These are phyloP conservation scores for Verticillium dahliae DNA, from an alignment of 2,329 filamentous ascomycete species.

Conservation along the genomic window DNA sequence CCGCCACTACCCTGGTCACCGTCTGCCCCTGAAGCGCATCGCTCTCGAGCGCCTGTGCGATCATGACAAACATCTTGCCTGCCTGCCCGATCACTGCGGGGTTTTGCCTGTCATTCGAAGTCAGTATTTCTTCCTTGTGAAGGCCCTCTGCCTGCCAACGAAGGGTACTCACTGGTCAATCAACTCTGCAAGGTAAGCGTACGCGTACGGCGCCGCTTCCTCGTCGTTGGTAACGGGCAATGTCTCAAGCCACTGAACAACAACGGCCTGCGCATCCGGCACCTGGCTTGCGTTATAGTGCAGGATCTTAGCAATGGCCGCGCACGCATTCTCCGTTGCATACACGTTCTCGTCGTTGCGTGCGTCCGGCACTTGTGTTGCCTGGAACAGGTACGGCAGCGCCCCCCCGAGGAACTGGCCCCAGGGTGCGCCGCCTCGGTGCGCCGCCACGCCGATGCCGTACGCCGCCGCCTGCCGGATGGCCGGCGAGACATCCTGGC, in stretches of 20 bases:
- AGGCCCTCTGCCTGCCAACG: background rate
- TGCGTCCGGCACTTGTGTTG: slow-evolving; percentile 72
- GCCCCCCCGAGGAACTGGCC: slow-evolving; percentile 77
- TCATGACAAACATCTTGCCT: slow-evolving; percentile 74
- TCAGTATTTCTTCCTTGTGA: background rate
- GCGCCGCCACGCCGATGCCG: slow-evolving; percentile 89
- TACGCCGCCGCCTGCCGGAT: slow-evolving; percentile 96
- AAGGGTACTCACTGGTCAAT: slow-evolving; percentile 78
- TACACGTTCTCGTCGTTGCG: slow-evolving; percentile 91
- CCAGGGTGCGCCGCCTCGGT: slow-evolving; percentile 84
- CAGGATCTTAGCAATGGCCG: slow-evolving; percentile 93
- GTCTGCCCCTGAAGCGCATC: slow-evolving; percentile 85
- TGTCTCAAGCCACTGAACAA: slow-evolving; percentile 83
- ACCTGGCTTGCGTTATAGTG: slow-evolving; percentile 81
- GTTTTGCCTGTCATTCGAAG: slow-evolving; percentile 59
- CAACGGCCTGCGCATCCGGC: slow-evolving; percentile 66
- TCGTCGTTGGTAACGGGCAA: slow-evolving; percentile 92
- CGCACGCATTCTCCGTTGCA: slow-evolving; percentile 94
- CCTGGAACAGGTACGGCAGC: slow-evolving; percentile 77
- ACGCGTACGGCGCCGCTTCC: slow-evolving; percentile 93
- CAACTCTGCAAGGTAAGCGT: slow-evolving; percentile 82
- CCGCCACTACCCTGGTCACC: slow-evolving; percentile 66
- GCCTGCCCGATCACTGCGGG: slow-evolving; percentile 72
- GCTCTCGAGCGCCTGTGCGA: slow-evolving; percentile 83
- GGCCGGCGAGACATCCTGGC: slow-evolving; percentile 78